phyloP scores from a whole-genome alignment of 2,329 filamentous ascomycete genomes.

The Sclerotinia borealis region DNA sequence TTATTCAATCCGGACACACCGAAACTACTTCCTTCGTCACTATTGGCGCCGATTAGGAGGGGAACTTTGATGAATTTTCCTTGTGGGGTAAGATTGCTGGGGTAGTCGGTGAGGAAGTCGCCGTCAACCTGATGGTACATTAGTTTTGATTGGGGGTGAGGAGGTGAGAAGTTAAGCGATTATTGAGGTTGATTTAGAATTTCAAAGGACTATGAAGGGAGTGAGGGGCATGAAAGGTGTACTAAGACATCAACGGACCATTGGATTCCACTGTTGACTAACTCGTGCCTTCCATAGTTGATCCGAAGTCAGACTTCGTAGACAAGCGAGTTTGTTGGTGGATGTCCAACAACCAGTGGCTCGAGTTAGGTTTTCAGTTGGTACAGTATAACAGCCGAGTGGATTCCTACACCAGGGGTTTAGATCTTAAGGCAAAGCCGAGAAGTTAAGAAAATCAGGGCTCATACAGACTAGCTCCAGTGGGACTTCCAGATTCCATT shows the following conservation, averaged over 20 bases:
- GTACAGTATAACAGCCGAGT: slow-evolving; percentile 32
- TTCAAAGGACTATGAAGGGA: background rate
- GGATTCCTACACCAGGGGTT: slow-evolving; percentile 17
- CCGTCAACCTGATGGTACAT: slow-evolving; percentile 34
- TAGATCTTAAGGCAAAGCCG: background rate
- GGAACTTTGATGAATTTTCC: slow-evolving; percentile 41
- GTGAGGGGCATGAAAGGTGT: background rate
- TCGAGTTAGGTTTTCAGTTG: slow-evolving; percentile 36
- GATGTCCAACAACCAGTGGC: slow-evolving; percentile 22
- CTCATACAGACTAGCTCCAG: slow-evolving; percentile 13
- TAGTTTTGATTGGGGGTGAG: background rate
- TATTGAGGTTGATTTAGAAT: background rate
- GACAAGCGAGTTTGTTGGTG: slow-evolving; percentile 20
- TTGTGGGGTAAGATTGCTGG: slow-evolving; percentile 39
- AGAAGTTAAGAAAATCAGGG: no score
- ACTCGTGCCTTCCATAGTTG: slow-evolving; percentile 17
- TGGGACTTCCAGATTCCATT: slow-evolving; percentile 43
- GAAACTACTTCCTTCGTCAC: slow-evolving; percentile 42
- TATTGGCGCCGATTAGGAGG: slow-evolving; percentile 43
- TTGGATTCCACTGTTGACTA: slow-evolving; percentile 23
- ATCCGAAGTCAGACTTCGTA: slow-evolving; percentile 19
- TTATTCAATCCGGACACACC: slow-evolving; percentile 38
- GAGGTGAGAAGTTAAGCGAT: background rate
- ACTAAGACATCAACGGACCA: background rate
- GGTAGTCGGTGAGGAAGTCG: slow-evolving; percentile 42